Evolutionary conservation across 2,329 filamentous ascomycete species (phyloP).

Genomic region (Claviceps pusilla): DNA sequence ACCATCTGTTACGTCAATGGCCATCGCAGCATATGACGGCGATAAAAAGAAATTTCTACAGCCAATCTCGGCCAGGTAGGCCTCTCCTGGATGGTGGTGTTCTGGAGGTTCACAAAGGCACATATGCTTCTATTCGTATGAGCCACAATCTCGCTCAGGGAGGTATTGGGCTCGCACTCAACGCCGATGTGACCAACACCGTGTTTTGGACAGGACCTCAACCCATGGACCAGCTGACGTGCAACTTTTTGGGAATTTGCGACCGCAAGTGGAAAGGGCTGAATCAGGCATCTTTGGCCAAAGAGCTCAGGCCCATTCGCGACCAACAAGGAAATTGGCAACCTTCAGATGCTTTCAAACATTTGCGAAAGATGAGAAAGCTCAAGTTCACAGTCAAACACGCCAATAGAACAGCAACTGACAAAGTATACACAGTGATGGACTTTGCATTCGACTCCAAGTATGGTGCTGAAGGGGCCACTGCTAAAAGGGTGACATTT

Average conservation of each 20-base stretch:
- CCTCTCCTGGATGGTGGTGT: slow-evolving; percentile 41
- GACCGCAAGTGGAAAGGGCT: slow-evolving; percentile 16
- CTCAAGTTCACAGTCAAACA: slow-evolving; percentile 43
- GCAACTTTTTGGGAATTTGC: slow-evolving; percentile 19
- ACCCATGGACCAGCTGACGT: slow-evolving; percentile 22
- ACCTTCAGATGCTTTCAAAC: slow-evolving; percentile 37
- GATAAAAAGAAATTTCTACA: slow-evolving; percentile 76
- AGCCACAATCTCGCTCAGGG: slow-evolving; percentile 37
- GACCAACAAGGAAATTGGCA: slow-evolving; percentile 12
- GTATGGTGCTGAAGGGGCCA: slow-evolving; percentile 30
- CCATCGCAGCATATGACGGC: slow-evolving; percentile 52
- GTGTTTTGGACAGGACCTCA: slow-evolving; percentile 57
- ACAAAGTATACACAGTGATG: slow-evolving; percentile 37
- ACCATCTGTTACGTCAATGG: slow-evolving; percentile 73
- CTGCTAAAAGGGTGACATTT: slow-evolving; percentile 41
- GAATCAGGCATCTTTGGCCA: slow-evolving; percentile 13
- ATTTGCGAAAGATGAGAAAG: slow-evolving; percentile 37
- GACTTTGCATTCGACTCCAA: slow-evolving; percentile 32
- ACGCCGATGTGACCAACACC: slow-evolving; percentile 82
- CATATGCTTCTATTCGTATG: slow-evolving; percentile 72
- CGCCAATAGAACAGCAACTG: slow-evolving; percentile 25
- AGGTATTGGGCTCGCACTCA: slow-evolving; percentile 56
- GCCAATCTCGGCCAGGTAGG: slow-evolving; percentile 30
- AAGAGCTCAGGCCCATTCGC: slow-evolving; percentile 22
- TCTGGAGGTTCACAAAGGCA: slow-evolving; percentile 72